These are phyloP conservation scores for Boletus insuetus DNA, from an alignment of 768 basidiomycete species.

Conservation along the genomic window DNA sequence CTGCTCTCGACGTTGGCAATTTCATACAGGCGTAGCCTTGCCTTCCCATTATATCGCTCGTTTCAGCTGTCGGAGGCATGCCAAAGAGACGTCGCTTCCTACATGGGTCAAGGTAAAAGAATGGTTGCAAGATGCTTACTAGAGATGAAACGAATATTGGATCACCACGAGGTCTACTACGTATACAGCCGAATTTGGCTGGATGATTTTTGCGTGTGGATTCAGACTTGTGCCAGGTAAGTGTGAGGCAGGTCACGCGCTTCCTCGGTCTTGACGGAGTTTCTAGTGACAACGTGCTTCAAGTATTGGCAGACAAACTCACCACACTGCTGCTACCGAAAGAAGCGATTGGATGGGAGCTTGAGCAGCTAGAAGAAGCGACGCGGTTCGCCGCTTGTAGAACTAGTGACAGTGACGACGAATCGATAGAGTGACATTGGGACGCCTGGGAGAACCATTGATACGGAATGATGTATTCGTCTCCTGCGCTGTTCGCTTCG, in stretches of 20 bases:
- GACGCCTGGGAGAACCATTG: constrained; percentile 7
- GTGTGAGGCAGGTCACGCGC: constrained; percentile 16
- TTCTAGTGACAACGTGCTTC: constrained; percentile 56
- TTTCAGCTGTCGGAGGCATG: constrained; percentile 72
- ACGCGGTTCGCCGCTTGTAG: constrained; percentile 38
- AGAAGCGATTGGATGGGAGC: constrained; percentile 60
- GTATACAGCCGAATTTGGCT: constrained; percentile 87
- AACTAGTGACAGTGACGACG: constrained; percentile 71
- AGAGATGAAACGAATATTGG: constrained; percentile 69
- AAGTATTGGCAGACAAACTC: constrained; percentile 44
- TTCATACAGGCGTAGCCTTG: constrained; percentile 71
- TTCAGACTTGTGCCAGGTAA: constrained; percentile 66
- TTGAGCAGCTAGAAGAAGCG: constrained; percentile 63
- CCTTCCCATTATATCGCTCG: constrained; percentile 79
- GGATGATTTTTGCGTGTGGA: constrained; percentile 84
- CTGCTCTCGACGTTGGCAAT: constrained; percentile 50
- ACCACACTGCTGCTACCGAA: constrained; percentile 47
- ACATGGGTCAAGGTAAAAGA: constrained; percentile 61
- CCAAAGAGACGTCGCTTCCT: constrained; percentile 54
- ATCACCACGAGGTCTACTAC: constrained; percentile 84
- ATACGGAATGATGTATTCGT: not conserved
- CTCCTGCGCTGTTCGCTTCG: constrained; percentile 4
- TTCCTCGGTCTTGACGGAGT: constrained; percentile 1
- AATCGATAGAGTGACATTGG: constrained; percentile 36
- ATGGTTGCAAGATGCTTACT: constrained; percentile 63